Base-by-base conservation (phyloP, 257 asterid genomes). In the Scutellaria galericulata region DNA sequence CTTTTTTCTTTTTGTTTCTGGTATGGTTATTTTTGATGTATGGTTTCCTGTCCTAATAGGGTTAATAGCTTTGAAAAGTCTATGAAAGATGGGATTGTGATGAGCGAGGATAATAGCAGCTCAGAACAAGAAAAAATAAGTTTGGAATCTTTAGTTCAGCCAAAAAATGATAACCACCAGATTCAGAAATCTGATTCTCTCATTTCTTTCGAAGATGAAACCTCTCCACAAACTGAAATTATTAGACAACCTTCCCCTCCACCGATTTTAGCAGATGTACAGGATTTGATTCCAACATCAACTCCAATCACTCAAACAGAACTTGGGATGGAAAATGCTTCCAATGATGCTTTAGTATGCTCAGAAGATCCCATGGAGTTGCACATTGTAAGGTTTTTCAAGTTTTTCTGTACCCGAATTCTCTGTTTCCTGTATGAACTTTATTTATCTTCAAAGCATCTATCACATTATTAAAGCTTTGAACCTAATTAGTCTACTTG, bases 161-260 rank as follows among this genome's bases (percentile, higher is more conserved):
- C 78, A 62, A 83, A 80, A 75, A 79, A 48, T 64, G 86, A 84
- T 68, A 64, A 66, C 69, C 79, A 77, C 57, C 82, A 31, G 74
- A 85, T 67, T 81, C 83, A 87, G 76, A 94, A 91, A 77, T 84
- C 86, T 15, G 82, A 66, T 81, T 88, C 92, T 74, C 84, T 91
- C 77, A 93, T 93, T 72, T 87, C 95, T 55, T 93, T 93, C 80
- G 98, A 93, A 63, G 53, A 82, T 51, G 96, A 90, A 81, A 79
- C 76, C 62, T 73, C 85, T 77, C 64, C 82, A 61, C 83, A 73
- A 72, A 77, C 78, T 41, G 87, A 85, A 70, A 80, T 88, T 76
- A 83, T 80, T 71, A 81, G 90, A 80, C 93, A 94, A 60, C 96
- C 95, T 64, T 89, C 96, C 70, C 96, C 96, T 31, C 96, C 96